Conservation (phyloP, 1,284 basidiomycete genomes). For the Trichosporon sp. region DNA sequence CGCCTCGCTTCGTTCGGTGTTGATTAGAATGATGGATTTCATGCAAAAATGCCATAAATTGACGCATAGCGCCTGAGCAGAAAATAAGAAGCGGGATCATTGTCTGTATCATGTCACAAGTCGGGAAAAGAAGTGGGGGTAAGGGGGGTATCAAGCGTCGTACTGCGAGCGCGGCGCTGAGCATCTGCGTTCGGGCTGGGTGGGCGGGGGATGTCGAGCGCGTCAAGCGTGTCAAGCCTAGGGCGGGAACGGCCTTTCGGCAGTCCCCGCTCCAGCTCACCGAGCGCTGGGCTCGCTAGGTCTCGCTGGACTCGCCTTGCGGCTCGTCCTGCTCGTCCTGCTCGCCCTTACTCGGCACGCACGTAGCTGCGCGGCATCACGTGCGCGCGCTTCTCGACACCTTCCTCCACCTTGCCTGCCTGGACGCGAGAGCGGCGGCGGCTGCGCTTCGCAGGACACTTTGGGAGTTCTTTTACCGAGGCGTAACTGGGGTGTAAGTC, state of each 20-base stretch:
- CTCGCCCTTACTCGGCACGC: not conserved
- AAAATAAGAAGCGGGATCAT: not conserved
- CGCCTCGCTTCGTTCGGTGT: no score
- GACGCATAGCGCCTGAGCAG: not conserved
- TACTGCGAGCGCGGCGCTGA: conserved; percentile 12
- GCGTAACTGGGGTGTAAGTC: conserved; percentile 26
- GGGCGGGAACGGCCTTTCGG: no score
- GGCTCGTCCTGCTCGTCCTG: no score
- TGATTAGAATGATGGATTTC: not conserved
- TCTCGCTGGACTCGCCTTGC: not conserved
- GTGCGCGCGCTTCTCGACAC: not conserved
- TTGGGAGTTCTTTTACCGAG: conserved; percentile 17
- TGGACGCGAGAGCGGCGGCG: not conserved
- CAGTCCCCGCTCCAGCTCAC: not conserved
- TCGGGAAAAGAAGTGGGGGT: not conserved
- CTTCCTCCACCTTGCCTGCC: not conserved
- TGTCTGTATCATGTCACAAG: not conserved
- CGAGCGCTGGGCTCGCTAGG: no score
- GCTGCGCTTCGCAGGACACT: conserved; percentile 19
- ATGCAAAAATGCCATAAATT: not conserved
- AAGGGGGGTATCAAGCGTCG: conserved; percentile 8
- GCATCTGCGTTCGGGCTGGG: not conserved
- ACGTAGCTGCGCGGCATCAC: not conserved
- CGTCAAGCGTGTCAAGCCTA: not conserved
- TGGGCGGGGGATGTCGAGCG: not conserved